phyloP scores from a whole-genome alignment of 2,329 filamentous ascomycete species.

The Pestalotiopsis sp. region DNA sequence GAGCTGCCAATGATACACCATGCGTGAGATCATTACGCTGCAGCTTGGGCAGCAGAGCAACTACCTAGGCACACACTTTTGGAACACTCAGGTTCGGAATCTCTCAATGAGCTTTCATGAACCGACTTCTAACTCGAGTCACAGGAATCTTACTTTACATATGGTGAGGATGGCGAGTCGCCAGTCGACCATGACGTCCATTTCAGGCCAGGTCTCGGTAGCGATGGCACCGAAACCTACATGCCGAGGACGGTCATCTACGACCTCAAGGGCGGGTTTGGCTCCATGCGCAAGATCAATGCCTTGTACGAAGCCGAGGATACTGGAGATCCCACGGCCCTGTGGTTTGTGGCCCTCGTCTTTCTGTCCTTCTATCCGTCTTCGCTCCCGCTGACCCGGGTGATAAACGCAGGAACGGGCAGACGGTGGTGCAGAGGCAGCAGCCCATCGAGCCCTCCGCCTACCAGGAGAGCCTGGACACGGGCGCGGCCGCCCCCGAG shows the following conservation, averaged over 20 bases:
- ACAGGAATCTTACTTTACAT: constrained; percentile 97
- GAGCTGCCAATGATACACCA: constrained; percentile 36
- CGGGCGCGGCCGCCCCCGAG: constrained; percentile 63
- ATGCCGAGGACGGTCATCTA: constrained; percentile 92
- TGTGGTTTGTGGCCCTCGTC: constrained; percentile 37
- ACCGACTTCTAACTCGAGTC: not conserved
- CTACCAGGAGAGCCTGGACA: constrained; percentile 80
- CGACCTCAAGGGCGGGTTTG: constrained; percentile 92
- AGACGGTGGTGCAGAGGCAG: constrained; percentile 69
- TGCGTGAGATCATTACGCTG: constrained; percentile 94
- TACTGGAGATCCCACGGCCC: constrained; percentile 25
- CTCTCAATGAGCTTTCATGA: no score
- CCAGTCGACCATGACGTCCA: constrained; percentile 82
- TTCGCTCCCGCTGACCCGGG: not conserved
- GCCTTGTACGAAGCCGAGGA: constrained; percentile 71
- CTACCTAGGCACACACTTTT: constrained; percentile 93
- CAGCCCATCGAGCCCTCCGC: constrained; percentile 67
- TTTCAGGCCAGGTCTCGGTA: constrained; percentile 81
- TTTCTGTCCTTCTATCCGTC: not conserved
- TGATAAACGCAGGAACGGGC: constrained; percentile 57
- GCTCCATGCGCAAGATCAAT: constrained; percentile 83
- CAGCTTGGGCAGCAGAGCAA: constrained; percentile 94
- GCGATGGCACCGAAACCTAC: constrained; percentile 86
- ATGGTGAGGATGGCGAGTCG: constrained; percentile 66
- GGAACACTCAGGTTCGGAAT: constrained; percentile 79